Percentiles rank a stretch among this genome's conserved stretches.
These are phyloP conservation scores for Cyberlindnera maritima DNA, from an alignment of 805 yeast genomes.

Conservation along the genomic window DNA sequence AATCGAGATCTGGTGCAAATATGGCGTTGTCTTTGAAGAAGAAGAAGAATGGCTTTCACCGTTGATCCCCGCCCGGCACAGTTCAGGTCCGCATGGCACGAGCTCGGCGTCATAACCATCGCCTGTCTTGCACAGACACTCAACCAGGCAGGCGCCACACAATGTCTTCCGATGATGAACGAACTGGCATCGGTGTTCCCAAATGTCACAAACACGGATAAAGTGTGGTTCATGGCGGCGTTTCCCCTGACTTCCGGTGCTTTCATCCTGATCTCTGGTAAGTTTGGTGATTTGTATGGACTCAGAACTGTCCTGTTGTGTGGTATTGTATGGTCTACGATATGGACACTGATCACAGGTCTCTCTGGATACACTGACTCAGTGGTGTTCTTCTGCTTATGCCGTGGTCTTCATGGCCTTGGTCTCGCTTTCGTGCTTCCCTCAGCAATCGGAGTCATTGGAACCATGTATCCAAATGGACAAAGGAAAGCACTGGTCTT, in stretches of 20 bases:
- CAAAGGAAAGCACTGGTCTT: slow-evolving; percentile 50
- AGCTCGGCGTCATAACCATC: slow-evolving; percentile 27
- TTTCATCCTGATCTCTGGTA: slow-evolving; percentile 64
- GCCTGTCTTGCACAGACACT: slow-evolving; percentile 37
- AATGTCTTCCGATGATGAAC: slow-evolving; percentile 36
- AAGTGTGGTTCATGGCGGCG: slow-evolving; percentile 68
- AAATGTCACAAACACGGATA: slow-evolving; percentile 29
- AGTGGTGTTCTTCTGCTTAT: slow-evolving; percentile 46
- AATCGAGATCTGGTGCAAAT: no score
- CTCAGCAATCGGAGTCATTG: slow-evolving; percentile 55
- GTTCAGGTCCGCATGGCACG: slow-evolving; percentile 21
- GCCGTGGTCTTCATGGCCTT: slow-evolving; percentile 60
- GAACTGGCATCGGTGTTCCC: slow-evolving; percentile 32
- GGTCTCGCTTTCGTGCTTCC: slow-evolving; percentile 60
- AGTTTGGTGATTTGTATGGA: slow-evolving; percentile 72
- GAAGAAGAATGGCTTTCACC: not conserved
- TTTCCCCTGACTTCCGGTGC: slow-evolving; percentile 73
- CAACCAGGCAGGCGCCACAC: slow-evolving; percentile 40
- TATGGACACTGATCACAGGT: slow-evolving; percentile 67
- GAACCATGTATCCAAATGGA: slow-evolving; percentile 45
- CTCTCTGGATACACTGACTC: slow-evolving; percentile 50
- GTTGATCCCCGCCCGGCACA: slow-evolving; percentile 16
- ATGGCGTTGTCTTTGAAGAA: no score
- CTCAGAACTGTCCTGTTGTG: slow-evolving; percentile 48
- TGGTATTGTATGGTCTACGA: slow-evolving; percentile 53